These are phyloP conservation scores for Theileria parva DNA, from an alignment of 169 alveolate genomes.

Conservation along the genomic window DNA sequence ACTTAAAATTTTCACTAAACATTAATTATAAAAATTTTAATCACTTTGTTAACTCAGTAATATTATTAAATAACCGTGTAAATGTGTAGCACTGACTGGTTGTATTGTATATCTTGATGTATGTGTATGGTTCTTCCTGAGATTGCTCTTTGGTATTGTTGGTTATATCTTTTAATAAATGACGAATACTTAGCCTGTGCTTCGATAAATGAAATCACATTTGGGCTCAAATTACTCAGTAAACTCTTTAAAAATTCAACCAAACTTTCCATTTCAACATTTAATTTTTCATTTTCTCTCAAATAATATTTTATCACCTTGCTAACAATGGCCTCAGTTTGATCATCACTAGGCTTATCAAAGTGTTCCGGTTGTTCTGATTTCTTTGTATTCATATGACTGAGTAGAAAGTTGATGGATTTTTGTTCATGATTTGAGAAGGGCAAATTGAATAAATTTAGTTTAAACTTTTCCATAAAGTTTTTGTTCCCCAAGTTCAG, in stretches of 20 bases:
- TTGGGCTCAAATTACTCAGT: not conserved
- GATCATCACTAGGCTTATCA: not conserved
- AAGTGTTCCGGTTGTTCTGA: not conserved
- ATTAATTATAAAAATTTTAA: not conserved
- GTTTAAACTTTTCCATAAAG: not conserved
- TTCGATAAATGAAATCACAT: constrained; percentile 51
- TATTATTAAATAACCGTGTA: not conserved
- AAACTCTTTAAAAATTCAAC: not conserved
- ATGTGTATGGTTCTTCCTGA: constrained; percentile 57
- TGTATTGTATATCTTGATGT: constrained; percentile 62
- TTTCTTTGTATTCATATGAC: not conserved
- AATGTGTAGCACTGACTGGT: constrained; percentile 44
- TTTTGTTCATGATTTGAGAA: constrained; percentile 40
- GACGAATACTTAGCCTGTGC: constrained; percentile 73
- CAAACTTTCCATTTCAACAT: not conserved
- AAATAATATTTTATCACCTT: not conserved
- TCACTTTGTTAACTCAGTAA: not conserved
- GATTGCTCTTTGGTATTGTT: constrained; percentile 61
- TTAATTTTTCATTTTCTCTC: not conserved
- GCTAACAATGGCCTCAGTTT: constrained; percentile 21
- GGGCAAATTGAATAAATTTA: not conserved
- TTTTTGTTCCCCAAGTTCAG: not conserved
- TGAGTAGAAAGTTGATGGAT: constrained; percentile 26
- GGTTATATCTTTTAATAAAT: constrained; percentile 60
- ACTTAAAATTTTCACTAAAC: constrained; percentile 38